Percentiles rank a stretch among this genome's conserved stretches.
Evolutionary conservation across 257 asterid genomes (phyloP).

Genomic region (Fraxinus anomala): DNA sequence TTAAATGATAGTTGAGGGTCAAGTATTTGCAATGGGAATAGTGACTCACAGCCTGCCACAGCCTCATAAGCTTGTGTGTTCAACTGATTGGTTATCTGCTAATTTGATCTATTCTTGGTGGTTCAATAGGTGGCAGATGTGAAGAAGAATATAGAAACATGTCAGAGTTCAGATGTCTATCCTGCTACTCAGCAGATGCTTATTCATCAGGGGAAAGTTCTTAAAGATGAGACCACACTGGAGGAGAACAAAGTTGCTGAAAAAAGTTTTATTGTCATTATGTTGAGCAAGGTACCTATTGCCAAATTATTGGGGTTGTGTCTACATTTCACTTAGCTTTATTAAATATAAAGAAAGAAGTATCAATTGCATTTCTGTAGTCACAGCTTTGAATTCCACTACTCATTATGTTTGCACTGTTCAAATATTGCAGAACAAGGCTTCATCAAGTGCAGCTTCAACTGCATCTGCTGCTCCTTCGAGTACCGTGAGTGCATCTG

Average conservation of each 20-base stretch:
- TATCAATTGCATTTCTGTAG: background rate
- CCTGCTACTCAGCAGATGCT: conserved; percentile 85
- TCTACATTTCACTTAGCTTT: background rate
- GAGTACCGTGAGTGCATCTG: conserved; percentile 48
- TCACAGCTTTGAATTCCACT: background rate
- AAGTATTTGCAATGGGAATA: background rate
- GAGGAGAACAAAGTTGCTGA: conserved; percentile 84
- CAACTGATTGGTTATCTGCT: background rate
- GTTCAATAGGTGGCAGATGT: conserved; percentile 66
- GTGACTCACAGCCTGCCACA: background rate
- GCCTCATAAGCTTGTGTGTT: background rate
- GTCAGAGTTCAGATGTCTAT: conserved; percentile 70
- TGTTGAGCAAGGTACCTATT: conserved; percentile 71
- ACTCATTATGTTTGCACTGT: conserved; percentile 29
- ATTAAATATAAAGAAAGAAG: background rate
- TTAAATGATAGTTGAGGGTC: background rate
- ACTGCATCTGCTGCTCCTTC: conserved; percentile 53
- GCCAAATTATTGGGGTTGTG: background rate
- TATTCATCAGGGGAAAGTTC: conserved; percentile 90
- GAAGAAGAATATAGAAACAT: conserved; percentile 69
- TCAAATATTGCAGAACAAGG: conserved; percentile 50
- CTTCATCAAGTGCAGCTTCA: conserved; percentile 55
- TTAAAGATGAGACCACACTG: conserved; percentile 70
- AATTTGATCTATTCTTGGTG: conserved; percentile 9
- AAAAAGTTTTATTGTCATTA: conserved; percentile 71